These are phyloP conservation scores for Plasmodium sp. DNA, from an alignment of 169 alveolate species.

Conservation along the genomic window DNA sequence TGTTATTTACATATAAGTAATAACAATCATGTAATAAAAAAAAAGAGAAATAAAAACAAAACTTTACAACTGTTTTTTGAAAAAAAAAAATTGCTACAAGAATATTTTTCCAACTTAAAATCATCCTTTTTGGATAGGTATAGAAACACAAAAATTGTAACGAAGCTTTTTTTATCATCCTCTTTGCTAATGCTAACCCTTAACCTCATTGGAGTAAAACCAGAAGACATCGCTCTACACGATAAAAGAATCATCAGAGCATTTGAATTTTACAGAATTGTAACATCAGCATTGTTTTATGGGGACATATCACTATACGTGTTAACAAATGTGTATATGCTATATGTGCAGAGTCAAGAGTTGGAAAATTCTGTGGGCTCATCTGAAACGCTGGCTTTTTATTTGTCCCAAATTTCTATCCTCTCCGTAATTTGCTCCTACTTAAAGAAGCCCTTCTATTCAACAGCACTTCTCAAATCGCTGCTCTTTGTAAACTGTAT, in stretches of 20 bases:
- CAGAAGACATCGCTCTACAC: conserved; percentile 70
- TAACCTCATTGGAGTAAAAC: conserved; percentile 49
- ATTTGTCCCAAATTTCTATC: conserved; percentile 53
- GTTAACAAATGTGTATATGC: conserved; percentile 65
- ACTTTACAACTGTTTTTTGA: conserved; percentile 1
- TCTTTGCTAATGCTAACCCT: conserved; percentile 30
- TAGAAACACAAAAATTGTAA: conserved; percentile 38
- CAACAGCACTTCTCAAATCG: conserved; percentile 63
- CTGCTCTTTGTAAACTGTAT: conserved; percentile 54
- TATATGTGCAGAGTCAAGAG: conserved; percentile 57
- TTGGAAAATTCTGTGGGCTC: conserved; percentile 38
- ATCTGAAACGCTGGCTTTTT: conserved; percentile 56
- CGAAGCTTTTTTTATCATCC: conserved; percentile 39
- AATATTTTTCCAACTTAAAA: conserved; percentile 31
- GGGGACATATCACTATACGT: conserved; percentile 69
- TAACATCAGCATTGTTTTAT: conserved; percentile 66
- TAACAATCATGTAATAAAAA: conserved; percentile 14
- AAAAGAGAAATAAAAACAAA: conserved; percentile 9
- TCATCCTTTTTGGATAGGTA: conserved; percentile 34
- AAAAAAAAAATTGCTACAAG: conserved; percentile 8
- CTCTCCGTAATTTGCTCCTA: conserved; percentile 52
- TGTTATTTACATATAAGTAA: conserved; percentile 50
- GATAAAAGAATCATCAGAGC: conserved; percentile 61
- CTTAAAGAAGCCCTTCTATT: conserved; percentile 54
- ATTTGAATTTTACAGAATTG: conserved; percentile 67